phyloP scores from a whole-genome alignment of 2,329 filamentous ascomycete species.

The Chaetomium olivaceum region DNA sequence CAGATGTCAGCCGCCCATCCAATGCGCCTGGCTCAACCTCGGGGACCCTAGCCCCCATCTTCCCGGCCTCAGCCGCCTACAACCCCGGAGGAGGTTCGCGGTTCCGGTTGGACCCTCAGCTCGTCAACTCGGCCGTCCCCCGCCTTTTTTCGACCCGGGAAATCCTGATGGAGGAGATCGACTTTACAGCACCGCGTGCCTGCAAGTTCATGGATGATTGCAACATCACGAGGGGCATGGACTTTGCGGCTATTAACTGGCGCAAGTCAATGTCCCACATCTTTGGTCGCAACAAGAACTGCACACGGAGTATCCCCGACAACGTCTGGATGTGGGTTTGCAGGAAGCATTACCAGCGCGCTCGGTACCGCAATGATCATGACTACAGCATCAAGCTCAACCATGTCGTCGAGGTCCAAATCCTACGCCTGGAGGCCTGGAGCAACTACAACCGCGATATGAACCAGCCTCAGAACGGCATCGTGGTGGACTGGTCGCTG shows the following conservation, averaged over 20 bases:
- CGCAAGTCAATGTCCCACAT: constrained; percentile 80
- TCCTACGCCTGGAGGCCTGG: constrained; percentile 65
- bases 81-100: neutral
- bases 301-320: constrained; percentile 68
- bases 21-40: neutral
- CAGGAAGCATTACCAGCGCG: constrained; percentile 79
- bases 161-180: neutral
- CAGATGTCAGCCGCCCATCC: neutral
- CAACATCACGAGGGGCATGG: constrained; percentile 45
- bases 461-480: constrained; percentile 39
- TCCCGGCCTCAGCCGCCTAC: neutral
- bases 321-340: constrained; percentile 75
- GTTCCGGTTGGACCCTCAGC: neutral
- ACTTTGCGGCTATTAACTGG: neutral
- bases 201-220: constrained; percentile 62
- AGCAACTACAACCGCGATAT: constrained; percentile 49
- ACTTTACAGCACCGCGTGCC: constrained; percentile 26
- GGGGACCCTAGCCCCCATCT: neutral
- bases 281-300: constrained; percentile 79
- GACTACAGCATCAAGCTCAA: constrained; percentile 65
- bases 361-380: constrained; percentile 65
- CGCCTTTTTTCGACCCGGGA: neutral
- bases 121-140: neutral
- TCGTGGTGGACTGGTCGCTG: constrained; percentile 62
- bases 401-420: constrained; percentile 62